Evolutionary conservation across 305 asterid species (phyloP).

Genomic region (Rubia peregrina): DNA sequence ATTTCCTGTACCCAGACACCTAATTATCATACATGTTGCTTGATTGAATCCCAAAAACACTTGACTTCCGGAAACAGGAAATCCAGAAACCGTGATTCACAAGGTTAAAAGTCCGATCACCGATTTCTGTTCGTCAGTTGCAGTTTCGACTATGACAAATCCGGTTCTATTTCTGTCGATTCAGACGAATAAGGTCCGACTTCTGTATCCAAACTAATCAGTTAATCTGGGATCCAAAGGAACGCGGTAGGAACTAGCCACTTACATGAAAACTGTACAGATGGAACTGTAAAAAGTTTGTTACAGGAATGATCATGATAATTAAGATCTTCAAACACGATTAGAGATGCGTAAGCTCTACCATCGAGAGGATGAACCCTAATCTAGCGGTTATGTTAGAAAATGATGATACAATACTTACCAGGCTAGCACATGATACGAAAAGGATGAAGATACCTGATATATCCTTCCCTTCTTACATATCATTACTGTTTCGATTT

Average conservation of each 20-base stretch:
- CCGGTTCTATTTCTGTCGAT: no score
- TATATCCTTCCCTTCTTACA: neutral
- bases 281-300: neutral
- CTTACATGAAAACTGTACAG: neutral
- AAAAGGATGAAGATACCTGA: no score
- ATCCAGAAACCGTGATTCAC: no score
- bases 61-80: no score
- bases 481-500: conserved; percentile 47
- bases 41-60: neutral
- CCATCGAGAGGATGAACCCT: neutral
- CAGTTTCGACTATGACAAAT: no score
- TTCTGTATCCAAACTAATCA: neutral
- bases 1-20: neutral
- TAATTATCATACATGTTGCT: neutral
- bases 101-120: neutral
- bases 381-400: neutral
- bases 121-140: no score
- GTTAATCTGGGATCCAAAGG: neutral
- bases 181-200: no score
- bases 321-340: neutral
- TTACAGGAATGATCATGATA: neutral
- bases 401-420: neutral
- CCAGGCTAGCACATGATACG: neutral
- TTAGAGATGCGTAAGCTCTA: neutral
- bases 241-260: neutral